These are phyloP conservation scores for Coniochaeta sp. DNA, from an alignment of 2,329 filamentous ascomycete genomes.

Conservation along the genomic window DNA sequence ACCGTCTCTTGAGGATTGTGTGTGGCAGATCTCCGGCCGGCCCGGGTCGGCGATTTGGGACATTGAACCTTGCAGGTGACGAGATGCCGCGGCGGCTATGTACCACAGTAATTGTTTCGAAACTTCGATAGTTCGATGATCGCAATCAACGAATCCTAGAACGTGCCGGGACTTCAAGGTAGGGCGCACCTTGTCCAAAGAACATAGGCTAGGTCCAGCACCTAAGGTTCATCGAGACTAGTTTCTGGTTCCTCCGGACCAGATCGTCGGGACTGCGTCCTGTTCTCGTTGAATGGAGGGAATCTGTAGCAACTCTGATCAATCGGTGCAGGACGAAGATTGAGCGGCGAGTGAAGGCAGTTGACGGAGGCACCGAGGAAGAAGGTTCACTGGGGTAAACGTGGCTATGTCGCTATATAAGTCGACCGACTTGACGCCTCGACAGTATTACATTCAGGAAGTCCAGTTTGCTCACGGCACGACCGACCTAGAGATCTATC, in stretches of 20 bases:
- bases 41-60: background rate
- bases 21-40: background rate
- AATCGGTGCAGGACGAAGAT: background rate
- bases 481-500: too few relatives aligned
- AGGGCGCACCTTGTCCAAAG: background rate
- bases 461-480: too few relatives aligned
- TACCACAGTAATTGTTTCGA: background rate
- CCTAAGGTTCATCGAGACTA: background rate
- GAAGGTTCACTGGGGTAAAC: background rate
- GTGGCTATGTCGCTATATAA: too few relatives aligned
- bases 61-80: background rate
- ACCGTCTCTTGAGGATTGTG: background rate
- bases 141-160: background rate
- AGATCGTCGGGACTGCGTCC: background rate
- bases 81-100: background rate
- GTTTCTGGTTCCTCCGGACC: background rate
- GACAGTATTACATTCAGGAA: too few relatives aligned
- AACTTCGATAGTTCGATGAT: background rate
- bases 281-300: background rate
- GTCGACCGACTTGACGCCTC: too few relatives aligned
- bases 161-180: background rate
- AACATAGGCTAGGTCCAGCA: background rate
- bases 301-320: too few relatives aligned
- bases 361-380: background rate
- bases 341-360: background rate